A percentile compares a stretch with the other conserved stretches of the same genome.
These are phyloP conservation scores for Plasmodium fragile DNA, from an alignment of 169 alveolate species.

Conservation along the genomic window DNA sequence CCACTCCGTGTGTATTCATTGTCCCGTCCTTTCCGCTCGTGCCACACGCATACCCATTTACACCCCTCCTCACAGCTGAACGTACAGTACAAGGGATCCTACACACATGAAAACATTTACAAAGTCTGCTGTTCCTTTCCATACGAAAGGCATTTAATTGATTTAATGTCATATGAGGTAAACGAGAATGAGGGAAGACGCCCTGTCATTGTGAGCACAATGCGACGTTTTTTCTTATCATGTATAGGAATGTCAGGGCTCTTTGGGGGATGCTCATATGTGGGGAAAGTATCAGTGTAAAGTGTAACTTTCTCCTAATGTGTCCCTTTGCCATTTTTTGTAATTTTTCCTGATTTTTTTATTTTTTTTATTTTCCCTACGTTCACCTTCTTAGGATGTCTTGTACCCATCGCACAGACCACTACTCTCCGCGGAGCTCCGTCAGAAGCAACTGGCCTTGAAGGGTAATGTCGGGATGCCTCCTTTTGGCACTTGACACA, in stretches of 20 bases:
- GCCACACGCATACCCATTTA: not conserved
- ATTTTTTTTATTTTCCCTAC: not conserved
- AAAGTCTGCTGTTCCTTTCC: slow-evolving; percentile 66
- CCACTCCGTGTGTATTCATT: not conserved
- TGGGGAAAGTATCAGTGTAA: not conserved
- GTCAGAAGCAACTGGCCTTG: slow-evolving; percentile 71
- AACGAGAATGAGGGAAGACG: not conserved
- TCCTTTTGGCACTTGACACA: not conserved
- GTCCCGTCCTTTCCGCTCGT: not conserved
- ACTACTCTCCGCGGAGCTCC: slow-evolving; percentile 33
- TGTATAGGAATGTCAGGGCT: not conserved
- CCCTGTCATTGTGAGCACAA: not conserved
- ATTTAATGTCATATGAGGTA: slow-evolving; percentile 63
- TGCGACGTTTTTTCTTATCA: not conserved
- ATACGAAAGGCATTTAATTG: slow-evolving; percentile 62
- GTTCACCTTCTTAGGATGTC: slow-evolving; percentile 37
- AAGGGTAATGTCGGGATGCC: slow-evolving; percentile 22
- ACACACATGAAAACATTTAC: slow-evolving; percentile 63
- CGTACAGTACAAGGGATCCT: slow-evolving; percentile 65
- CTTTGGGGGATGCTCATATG: not conserved
- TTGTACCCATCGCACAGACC: slow-evolving; percentile 62
- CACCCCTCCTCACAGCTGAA: slow-evolving; percentile 30
- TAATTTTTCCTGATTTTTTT: not conserved
- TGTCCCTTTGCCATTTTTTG: not conserved
- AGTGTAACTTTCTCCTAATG: not conserved